Evolutionary conservation across 148 eudicot genomes (phyloP).

Genomic region (Vaccinium corymbosum): DNA sequence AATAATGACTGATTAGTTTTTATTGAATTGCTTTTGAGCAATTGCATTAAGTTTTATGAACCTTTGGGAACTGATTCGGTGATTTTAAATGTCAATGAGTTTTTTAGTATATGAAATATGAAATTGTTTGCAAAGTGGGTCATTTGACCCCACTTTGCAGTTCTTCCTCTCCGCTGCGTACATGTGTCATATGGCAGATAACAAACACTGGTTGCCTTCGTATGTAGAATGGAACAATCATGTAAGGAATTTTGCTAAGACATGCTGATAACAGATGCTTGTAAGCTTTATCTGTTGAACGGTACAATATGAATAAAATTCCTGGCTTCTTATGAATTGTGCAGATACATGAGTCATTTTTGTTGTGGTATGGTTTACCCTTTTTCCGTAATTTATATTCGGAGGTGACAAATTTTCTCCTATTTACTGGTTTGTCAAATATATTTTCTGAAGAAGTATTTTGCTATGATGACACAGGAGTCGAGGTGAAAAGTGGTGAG

Average conservation of each 20-base stretch:
- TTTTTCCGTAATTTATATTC: not conserved
- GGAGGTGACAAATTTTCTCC: not conserved
- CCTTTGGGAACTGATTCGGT: not conserved
- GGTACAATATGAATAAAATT: not conserved
- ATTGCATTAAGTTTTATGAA: not conserved
- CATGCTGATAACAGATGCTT: not conserved
- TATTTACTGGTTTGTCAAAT: not conserved
- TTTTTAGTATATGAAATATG: not conserved
- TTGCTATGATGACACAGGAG: slow-evolving; percentile 32
- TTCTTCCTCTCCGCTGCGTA: not conserved
- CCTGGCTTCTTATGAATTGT: not conserved
- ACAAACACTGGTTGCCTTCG: not conserved
- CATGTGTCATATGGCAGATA: not conserved
- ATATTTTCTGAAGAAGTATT: not conserved
- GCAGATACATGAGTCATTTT: not conserved
- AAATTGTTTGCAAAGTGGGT: not conserved
- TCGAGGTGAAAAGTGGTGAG: slow-evolving; percentile 60
- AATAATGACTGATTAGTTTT: not conserved
- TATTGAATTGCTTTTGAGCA: not conserved
- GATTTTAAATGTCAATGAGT: not conserved
- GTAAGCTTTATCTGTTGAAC: not conserved
- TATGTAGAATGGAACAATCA: not conserved
- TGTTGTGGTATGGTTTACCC: slow-evolving; percentile 1
- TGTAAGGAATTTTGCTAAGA: not conserved
- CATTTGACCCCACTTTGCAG: not conserved